Percentiles rank a stretch among this genome's conserved stretches.
Evolutionary conservation across 768 basidiomycete species (phyloP).

Genomic region (Tricholoma sp.): DNA sequence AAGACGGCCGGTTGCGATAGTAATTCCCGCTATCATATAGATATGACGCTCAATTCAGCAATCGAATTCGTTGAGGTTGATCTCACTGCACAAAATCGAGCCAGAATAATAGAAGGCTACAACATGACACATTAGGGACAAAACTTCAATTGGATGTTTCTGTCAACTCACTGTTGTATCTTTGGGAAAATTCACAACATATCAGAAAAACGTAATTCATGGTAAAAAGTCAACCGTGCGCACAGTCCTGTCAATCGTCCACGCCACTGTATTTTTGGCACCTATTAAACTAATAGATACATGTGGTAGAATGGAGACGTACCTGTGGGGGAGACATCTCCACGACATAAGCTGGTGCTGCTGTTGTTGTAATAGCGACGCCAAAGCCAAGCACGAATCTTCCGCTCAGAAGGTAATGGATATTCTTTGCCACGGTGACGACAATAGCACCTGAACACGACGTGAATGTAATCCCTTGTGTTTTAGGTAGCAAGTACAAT

Average conservation of each 20-base stretch:
- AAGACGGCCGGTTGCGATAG: constrained; percentile 33
- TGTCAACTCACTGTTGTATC: constrained; percentile 28
- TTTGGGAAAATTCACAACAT: constrained; percentile 3
- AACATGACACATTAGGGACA: neutral
- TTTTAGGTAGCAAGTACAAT: neutral
- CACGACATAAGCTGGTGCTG: constrained; percentile 44
- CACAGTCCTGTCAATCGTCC: constrained; percentile 44
- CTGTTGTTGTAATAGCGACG: constrained; percentile 40
- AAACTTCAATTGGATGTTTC: constrained; percentile 8
- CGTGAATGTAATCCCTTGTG: neutral
- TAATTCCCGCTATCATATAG: constrained; percentile 29
- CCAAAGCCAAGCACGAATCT: constrained; percentile 51
- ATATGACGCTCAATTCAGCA: neutral
- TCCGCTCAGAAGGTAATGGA: constrained; percentile 45
- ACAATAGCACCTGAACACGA: constrained; percentile 36
- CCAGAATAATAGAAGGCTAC: constrained; percentile 43
- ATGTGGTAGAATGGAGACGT: neutral
- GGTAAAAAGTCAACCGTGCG: constrained; percentile 18
- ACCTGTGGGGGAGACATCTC: constrained; percentile 58
- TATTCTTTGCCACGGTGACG: constrained; percentile 38
- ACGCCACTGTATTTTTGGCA: constrained; percentile 22
- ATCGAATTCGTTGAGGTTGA: neutral
- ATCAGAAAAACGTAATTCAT: neutral
- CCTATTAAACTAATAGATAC: neutral
- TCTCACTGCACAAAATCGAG: constrained; percentile 36